Evolutionary conservation across 805 yeast genomes (phyloP).

Genomic region (Candida awuae): DNA sequence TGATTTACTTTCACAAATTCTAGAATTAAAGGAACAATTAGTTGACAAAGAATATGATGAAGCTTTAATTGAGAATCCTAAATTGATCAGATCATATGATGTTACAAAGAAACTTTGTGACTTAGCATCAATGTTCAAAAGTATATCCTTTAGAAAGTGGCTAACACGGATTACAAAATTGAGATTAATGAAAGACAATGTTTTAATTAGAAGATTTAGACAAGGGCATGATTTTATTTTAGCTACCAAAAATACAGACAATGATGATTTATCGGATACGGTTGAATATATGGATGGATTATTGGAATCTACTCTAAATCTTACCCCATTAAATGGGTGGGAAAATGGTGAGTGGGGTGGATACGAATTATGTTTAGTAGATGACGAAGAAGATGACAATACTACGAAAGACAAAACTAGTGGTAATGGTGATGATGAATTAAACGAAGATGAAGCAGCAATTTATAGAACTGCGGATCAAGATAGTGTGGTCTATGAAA

Average conservation of each 20-base stretch:
- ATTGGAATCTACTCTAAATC: conserved; percentile 71
- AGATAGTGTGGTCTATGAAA: conserved; percentile 68
- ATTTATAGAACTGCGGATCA: conserved; percentile 63
- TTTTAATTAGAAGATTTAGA: conserved; percentile 77
- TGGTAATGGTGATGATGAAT: conserved; percentile 5
- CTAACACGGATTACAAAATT: conserved; percentile 53
- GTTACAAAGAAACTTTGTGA: conserved; percentile 37
- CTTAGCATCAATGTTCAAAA: conserved; percentile 50
- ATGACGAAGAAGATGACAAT: conserved; percentile 37
- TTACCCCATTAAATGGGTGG: conserved; percentile 85
- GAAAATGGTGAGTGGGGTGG: conserved; percentile 89
- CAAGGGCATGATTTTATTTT: conserved; percentile 92
- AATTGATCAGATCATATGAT: conserved; percentile 12
- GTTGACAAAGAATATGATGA: conserved; percentile 4
- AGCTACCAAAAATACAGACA: conserved; percentile 48
- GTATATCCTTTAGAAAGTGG: conserved; percentile 63
- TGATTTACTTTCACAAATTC: conserved; percentile 18
- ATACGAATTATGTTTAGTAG: conserved; percentile 83
- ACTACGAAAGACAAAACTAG: not conserved
- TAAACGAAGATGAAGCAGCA: conserved; percentile 70
- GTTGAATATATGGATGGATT: conserved; percentile 34
- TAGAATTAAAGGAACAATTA: conserved; percentile 13
- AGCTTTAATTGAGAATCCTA: conserved; percentile 11
- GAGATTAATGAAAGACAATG: conserved; percentile 54
- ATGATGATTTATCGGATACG: conserved; percentile 14